phyloP scores from a whole-genome alignment of 345 rosid genomes.

The Conringia planisiliqua region DNA sequence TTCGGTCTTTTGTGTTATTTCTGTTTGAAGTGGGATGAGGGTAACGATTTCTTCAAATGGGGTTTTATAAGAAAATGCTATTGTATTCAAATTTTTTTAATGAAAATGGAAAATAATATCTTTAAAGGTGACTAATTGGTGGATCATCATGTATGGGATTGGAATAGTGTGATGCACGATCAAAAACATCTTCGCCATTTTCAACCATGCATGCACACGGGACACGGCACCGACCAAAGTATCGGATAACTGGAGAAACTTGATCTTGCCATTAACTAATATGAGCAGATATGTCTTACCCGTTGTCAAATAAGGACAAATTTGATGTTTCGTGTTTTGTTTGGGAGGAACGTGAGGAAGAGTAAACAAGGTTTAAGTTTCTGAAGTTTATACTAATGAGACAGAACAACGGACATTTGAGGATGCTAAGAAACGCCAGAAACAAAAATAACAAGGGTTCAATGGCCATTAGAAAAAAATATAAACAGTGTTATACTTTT shows the following conservation, averaged over 20 bases:
- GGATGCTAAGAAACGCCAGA: no score
- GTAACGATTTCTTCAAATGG: neutral
- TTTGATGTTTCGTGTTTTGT: no score
- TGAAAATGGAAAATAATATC: neutral
- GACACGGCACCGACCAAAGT: neutral
- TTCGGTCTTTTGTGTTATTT: neutral
- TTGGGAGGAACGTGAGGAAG: no score
- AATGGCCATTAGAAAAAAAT: no score
- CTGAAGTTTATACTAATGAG: no score
- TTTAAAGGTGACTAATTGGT: neutral
- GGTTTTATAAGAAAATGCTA: constrained; percentile 1
- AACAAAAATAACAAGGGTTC: no score
- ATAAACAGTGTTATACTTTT: no score
- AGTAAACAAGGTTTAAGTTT: no score
- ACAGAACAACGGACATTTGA: no score
- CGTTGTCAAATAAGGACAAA: no score
- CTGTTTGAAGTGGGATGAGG: neutral
- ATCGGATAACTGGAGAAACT: neutral
- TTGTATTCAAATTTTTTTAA: neutral
- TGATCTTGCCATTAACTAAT: neutral
- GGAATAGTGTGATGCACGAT: constrained; percentile 10
- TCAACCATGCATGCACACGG: constrained; percentile 3
- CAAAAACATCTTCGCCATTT: neutral
- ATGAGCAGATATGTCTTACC: no score
- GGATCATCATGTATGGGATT: neutral